Evolutionary conservation across 192 early-diverging fungal species (phyloP).

Genomic region (Dimargaris xerosporica): DNA sequence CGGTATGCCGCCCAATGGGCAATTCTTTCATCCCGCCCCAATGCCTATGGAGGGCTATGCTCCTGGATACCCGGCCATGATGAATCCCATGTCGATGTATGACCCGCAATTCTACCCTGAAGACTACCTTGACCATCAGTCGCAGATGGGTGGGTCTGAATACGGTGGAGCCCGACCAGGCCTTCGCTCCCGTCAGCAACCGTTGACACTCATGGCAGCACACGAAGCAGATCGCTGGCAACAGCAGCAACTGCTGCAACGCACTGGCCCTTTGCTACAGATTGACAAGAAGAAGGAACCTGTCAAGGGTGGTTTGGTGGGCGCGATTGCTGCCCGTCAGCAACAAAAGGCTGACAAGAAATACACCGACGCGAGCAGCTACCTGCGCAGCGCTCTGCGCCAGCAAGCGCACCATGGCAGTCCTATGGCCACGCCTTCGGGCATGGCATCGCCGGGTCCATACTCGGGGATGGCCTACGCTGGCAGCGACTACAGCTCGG

Average conservation of each 20-base stretch:
- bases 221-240: slow-evolving; percentile 3
- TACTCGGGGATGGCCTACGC: neutral
- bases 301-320: slow-evolving; percentile 30
- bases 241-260: slow-evolving; percentile 5
- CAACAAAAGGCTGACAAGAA: slow-evolving; percentile 35
- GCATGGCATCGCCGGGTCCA: neutral
- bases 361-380: slow-evolving; percentile 29
- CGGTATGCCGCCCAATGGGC: too few species aligned
- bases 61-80: slow-evolving; percentile 1
- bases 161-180: neutral
- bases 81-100: neutral
- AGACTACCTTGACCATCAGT: slow-evolving; percentile 1
- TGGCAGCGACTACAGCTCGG: neutral
- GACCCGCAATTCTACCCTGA: neutral
- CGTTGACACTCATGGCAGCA: neutral
- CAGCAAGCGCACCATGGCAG: neutral
- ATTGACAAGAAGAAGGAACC: slow-evolving; percentile 31
- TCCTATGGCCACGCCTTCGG: neutral
- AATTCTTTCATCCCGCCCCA: too few species aligned
- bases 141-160: neutral
- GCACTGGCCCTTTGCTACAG: slow-evolving; percentile 25
- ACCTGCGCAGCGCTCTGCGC: neutral
- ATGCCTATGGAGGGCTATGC: too few species aligned
- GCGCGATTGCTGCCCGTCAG: slow-evolving; percentile 34
- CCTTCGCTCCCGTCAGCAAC: neutral